Conservation (phyloP, 805 yeast genomes). For the Kodamaea fukazawae region DNA sequence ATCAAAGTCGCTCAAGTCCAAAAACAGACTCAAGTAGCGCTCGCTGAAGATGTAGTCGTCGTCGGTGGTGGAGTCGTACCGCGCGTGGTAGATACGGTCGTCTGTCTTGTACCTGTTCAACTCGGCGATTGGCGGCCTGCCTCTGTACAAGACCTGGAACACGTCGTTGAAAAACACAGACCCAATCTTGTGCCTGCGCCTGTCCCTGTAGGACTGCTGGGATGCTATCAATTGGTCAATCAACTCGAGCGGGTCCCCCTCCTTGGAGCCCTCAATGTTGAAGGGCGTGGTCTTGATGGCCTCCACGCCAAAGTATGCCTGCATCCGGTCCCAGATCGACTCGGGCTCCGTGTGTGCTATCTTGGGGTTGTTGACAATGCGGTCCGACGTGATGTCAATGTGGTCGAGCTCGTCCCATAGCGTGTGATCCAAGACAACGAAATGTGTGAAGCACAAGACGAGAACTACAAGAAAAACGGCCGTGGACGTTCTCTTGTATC, state of each 20-base stretch:
- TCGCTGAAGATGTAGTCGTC: conserved; percentile 46
- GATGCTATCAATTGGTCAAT: conserved; percentile 2
- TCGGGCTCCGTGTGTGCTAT: neutral
- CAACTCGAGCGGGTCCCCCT: neutral
- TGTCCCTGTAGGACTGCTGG: conserved; percentile 4
- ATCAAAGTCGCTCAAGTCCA: conserved; percentile 45
- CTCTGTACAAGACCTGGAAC: conserved; percentile 39
- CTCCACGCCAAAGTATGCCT: neutral
- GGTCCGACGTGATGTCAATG: conserved; percentile 4
- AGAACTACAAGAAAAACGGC: conserved; percentile 1
- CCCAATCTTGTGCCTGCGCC: conserved; percentile 21
- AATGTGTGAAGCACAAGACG: conserved; percentile 6
- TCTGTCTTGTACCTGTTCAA: conserved; percentile 44
- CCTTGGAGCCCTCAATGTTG: conserved; percentile 1
- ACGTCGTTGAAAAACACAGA: conserved; percentile 43
- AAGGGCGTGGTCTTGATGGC: too few relatives aligned
- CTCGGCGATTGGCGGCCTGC: conserved; percentile 44
- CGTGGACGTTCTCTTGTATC: conserved; percentile 6
- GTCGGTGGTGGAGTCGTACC: conserved; percentile 35
- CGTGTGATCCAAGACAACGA: conserved; percentile 4
- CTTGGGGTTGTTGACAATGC: conserved; percentile 2
- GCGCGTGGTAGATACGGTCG: conserved; percentile 53
- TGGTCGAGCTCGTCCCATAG: conserved; percentile 6
- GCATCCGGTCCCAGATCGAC: conserved; percentile 1
- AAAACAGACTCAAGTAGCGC: conserved; percentile 47